phyloP scores from a whole-genome alignment of 441 rosid species.

The Populus trichocarpa region DNA sequence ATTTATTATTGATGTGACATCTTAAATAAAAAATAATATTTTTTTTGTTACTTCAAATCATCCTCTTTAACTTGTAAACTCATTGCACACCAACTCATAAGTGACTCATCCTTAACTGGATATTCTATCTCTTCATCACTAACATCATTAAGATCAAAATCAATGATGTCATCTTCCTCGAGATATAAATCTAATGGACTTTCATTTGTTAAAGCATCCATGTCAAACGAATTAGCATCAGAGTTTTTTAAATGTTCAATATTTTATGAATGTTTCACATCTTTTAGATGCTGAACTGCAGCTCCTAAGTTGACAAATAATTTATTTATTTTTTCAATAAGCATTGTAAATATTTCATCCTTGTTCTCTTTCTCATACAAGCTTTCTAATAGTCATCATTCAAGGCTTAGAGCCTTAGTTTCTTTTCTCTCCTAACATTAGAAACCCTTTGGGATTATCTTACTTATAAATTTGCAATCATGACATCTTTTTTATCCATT shows the following conservation, averaged over 20 bases:
- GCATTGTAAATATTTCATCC: constrained; percentile 80
- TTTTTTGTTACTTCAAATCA: too few species aligned
- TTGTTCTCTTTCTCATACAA: constrained; percentile 97
- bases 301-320: constrained; percentile 90
- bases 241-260: constrained; percentile 56
- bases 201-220: constrained; percentile 65
- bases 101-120: too few species aligned
- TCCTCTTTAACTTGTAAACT: too few species aligned
- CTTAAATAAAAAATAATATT: too few species aligned
- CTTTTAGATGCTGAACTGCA: constrained; percentile 93
- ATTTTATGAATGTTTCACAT: constrained; percentile 60
- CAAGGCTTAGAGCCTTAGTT: constrained; percentile 86
- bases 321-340: constrained; percentile 94
- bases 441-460: too few species aligned
- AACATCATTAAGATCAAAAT: constrained; percentile 76
- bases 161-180: constrained; percentile 57
- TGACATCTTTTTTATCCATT: too few species aligned
- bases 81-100: fast-evolving
- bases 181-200: constrained; percentile 56
- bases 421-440: constrained; percentile 34
- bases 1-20: too few species aligned
- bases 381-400: constrained; percentile 95
- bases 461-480: too few species aligned
- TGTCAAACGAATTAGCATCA: constrained; percentile 63
- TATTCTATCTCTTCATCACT: constrained; percentile 31